Evolutionary conservation across 2,329 filamentous ascomycete species (phyloP), one percentile per base, ranked within the genome.

Genomic region (Fonsecaea erecta): DNA sequence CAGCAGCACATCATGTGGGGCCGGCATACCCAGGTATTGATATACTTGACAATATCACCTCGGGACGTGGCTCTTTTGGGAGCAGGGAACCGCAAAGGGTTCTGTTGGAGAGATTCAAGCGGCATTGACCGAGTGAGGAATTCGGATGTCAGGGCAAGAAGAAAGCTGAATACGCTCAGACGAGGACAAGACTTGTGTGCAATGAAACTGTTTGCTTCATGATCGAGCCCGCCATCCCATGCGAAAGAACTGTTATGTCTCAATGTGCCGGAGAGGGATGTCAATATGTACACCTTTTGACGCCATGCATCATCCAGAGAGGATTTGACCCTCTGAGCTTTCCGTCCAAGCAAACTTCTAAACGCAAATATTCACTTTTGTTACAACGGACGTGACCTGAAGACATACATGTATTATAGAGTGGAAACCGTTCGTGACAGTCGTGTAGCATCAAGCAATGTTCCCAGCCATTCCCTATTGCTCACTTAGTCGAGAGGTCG

Each of bases 401-500:
- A 21, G n/a, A n/a, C n/a, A n/a, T n/a, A 48, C 43, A 48, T 48
- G 18, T 26, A 26, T 11, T 48, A 48, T 48, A 32, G 52, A 53
- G 52, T 21, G 52, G 52, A 56, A 40, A 56, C 9, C 21, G 28
- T 37, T 56, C 53, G 32, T 40, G 32, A 56, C 11, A 16, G 34
- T 56, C 32, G 53, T 56, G 32, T 26, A 40, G 32, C 18, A 56
- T 65, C 53, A 71, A 26, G 70, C 70, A 65, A 71, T 70, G 56
- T 66, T 68, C 28, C 70, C 70, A 32, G 70, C 70, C 70, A 71
- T 71, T 26, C 70, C 70, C 69, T 70, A 30, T 6, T 18, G 21
- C 18, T 30, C 14, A 28, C 55, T 16, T 37, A 64, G 57, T 67
- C 37, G 58, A 30, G 6, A n/a, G 26, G 1, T 53, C 52, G 11